Base-by-base conservation (phyloP, 1,284 basidiomycete species). In the Tremellales sp. region DNA sequence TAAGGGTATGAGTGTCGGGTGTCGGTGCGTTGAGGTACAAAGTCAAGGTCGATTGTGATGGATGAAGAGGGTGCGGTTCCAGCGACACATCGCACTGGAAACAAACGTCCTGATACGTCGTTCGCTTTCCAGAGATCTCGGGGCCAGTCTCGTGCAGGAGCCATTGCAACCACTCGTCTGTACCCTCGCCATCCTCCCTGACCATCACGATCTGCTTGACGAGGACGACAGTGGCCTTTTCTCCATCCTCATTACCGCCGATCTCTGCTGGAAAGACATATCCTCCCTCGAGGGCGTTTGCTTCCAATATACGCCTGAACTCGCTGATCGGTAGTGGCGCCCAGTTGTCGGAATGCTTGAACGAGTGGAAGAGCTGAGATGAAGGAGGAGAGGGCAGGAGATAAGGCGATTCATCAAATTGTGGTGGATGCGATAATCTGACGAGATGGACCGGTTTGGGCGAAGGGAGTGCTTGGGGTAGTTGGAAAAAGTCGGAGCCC, bases 1-100 rank as follows among this genome's bases (percentile, higher is more conserved):
- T 77, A 33, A 87, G 71, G 0, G 84, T 82, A 43, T 85, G 76
- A 2, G 76, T 77, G 44, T 81, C 75, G 4, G 64, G 69, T 24
- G 65, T 62, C 0, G 69, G 68, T 0, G 70, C 62, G 22, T 60
- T 57, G 40, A 73, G 58, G 49, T 60, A 60, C 13, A 73, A 54
- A 10, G 65, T 68, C 43, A 74, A 49, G 11, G 62, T 65, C 2
- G 63, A 62, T 58, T 68, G 66, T 12, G 60, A 55, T 7, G 63
- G 45, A 52, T 72, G 58, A 10, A 71, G 50, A 5, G 70, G 70
- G 52, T 68, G 66, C 19, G 58, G 56, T 12, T 53, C 57, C 29
- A 70, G 51, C 29, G 52, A 41, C 11, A 54, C 53, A 23, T 45
- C 41, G 43, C 62, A 67, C 37, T 66, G 51, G 41, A 63, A 69